A percentile compares a stretch with the other conserved stretches of the same genome.
Evolutionary conservation across 176 grass and related monocot species (phyloP).

Genomic region (Coix lacrymajobi): DNA sequence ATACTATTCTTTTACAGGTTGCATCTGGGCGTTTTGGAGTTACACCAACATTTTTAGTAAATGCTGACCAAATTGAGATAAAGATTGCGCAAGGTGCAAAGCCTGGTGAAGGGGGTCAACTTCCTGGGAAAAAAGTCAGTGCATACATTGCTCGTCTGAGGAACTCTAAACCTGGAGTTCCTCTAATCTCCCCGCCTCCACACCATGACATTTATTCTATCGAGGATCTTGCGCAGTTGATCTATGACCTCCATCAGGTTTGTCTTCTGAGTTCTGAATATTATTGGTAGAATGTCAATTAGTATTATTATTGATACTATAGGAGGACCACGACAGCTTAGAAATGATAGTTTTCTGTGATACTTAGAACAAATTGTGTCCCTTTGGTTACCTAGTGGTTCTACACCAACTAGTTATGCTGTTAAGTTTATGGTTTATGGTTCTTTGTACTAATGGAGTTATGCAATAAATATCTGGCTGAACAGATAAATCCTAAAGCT

Average conservation of each 20-base stretch:
- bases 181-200: slow-evolving; percentile 97
- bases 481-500: slow-evolving; percentile 93
- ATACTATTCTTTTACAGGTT: slow-evolving; percentile 49
- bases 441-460: slow-evolving; percentile 14
- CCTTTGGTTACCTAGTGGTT: background rate
- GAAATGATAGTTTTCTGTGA: slow-evolving; percentile 13
- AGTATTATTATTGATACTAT: slow-evolving; percentile 5
- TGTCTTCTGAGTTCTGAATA: slow-evolving; percentile 26
- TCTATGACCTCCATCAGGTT: slow-evolving; percentile 99
- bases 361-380: background rate
- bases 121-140: slow-evolving; percentile 99
- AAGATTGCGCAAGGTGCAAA: slow-evolving; percentile 99
- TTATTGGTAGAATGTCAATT: slow-evolving; percentile 9
- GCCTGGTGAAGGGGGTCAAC: slow-evolving; percentile 97
- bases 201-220: slow-evolving; percentile 99
- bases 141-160: slow-evolving; percentile 97
- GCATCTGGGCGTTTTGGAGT: slow-evolving; percentile 99
- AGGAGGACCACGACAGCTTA: background rate
- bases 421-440: slow-evolving; percentile 11
- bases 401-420: background rate
- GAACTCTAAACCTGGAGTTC: slow-evolving; percentile 98
- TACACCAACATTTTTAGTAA: slow-evolving; percentile 97
- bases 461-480: slow-evolving; percentile 25
- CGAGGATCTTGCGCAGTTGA: slow-evolving; percentile 98
- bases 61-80: slow-evolving; percentile 93